Percentiles rank a stretch among this genome's conserved stretches.
These are phyloP conservation scores for Fagopyrum tataricum DNA, from an alignment of 148 eudicot species.

Conservation along the genomic window DNA sequence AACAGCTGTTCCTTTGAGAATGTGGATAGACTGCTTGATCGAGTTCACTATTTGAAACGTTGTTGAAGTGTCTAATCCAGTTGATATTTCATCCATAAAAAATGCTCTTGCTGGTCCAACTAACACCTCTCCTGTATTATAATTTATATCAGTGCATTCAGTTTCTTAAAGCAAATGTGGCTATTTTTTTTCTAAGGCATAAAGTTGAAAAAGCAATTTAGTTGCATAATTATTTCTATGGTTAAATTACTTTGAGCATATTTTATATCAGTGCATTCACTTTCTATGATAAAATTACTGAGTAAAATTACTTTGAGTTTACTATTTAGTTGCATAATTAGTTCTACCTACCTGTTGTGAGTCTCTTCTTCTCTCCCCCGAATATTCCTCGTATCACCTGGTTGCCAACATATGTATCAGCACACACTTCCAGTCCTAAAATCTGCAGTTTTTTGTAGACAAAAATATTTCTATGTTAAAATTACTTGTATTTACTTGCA, in stretches of 20 bases:
- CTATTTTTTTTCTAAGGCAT: too few species aligned
- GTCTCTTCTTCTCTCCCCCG: slow-evolving; percentile 69
- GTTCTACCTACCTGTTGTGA: slow-evolving; percentile 57
- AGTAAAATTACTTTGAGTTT: too few species aligned
- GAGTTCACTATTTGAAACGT: slow-evolving; percentile 82
- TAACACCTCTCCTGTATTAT: slow-evolving; percentile 75
- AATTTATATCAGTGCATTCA: not conserved
- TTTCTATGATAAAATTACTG: too few species aligned
- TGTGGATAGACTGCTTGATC: slow-evolving; percentile 64
- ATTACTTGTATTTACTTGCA: not conserved
- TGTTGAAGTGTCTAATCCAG: slow-evolving; percentile 86
- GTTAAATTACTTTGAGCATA: not conserved
- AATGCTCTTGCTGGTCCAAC: slow-evolving; percentile 82
- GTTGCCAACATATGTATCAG: slow-evolving; percentile 73
- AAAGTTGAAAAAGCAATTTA: too few species aligned
- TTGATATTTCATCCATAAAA: slow-evolving; percentile 90
- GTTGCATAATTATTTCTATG: not conserved
- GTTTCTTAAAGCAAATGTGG: not conserved
- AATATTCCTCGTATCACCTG: slow-evolving; percentile 78
- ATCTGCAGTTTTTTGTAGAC: slow-evolving; percentile 30
- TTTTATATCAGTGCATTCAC: too few species aligned
- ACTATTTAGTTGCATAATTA: too few species aligned
- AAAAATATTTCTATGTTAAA: not conserved
- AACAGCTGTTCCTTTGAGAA: slow-evolving; percentile 65
- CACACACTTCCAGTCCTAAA: slow-evolving; percentile 72